These are phyloP conservation scores for Trichosporon coremiiforme DNA, from an alignment of 1,284 basidiomycete genomes.

Conservation along the genomic window DNA sequence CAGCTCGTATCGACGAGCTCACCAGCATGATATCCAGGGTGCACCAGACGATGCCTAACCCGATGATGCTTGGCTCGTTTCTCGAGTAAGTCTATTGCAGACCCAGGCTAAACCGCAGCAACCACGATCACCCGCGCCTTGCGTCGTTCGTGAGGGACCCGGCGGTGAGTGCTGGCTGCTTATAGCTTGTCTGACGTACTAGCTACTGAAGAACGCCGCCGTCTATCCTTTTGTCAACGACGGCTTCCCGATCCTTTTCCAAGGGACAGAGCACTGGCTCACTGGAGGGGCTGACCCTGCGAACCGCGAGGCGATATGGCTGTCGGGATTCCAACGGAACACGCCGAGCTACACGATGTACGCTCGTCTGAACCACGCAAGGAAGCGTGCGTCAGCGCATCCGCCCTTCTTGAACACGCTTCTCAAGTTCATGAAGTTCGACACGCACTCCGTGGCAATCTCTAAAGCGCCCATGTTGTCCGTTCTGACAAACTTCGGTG, in stretches of 20 bases:
- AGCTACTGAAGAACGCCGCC: slow-evolving; percentile 58
- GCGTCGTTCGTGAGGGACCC: slow-evolving; percentile 45
- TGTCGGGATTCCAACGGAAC: slow-evolving; percentile 57
- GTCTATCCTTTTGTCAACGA: slow-evolving; percentile 58
- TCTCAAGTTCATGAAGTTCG: slow-evolving; percentile 57
- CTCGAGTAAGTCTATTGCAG: slow-evolving; percentile 50
- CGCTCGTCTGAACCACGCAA: slow-evolving; percentile 64
- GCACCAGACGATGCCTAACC: slow-evolving; percentile 48
- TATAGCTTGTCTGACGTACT: slow-evolving; percentile 12
- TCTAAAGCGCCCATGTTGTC: slow-evolving; percentile 69
- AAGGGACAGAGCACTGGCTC: slow-evolving; percentile 63
- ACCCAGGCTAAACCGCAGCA: slow-evolving; percentile 37
- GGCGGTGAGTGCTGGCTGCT: slow-evolving; percentile 32
- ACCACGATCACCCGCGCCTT: slow-evolving; percentile 58
- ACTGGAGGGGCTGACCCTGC: slow-evolving; percentile 57
- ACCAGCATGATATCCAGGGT: slow-evolving; percentile 47
- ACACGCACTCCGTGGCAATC: slow-evolving; percentile 61
- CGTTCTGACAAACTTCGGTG: slow-evolving; percentile 68
- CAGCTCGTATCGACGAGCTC: slow-evolving; percentile 43
- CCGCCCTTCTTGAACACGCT: slow-evolving; percentile 63
- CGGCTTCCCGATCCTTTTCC: slow-evolving; percentile 64
- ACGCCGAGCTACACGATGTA: slow-evolving; percentile 62
- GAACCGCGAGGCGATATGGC: slow-evolving; percentile 57
- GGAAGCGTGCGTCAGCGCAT: slow-evolving; percentile 63
- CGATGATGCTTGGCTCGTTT: slow-evolving; percentile 57